A percentile compares a stretch with the other conserved stretches of the same genome.
These are phyloP conservation scores for Heritiera littoralis DNA, from an alignment of 345 rosid genomes.

Conservation along the genomic window DNA sequence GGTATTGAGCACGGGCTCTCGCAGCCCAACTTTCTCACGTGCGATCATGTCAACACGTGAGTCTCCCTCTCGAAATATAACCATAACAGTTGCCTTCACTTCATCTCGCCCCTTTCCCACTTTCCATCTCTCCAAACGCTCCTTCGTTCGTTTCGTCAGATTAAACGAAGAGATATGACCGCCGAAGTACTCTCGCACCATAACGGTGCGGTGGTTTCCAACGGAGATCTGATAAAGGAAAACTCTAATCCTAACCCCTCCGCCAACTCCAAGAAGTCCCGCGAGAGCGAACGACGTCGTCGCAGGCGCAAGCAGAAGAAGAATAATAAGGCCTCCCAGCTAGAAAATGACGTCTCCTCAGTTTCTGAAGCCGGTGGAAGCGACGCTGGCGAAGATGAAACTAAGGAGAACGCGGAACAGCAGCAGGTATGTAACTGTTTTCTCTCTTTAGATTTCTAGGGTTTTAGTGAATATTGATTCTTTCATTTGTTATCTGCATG, in stretches of 20 bases:
- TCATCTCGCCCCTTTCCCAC: not conserved
- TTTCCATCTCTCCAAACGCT: not conserved
- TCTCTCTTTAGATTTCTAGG: constrained; percentile 29
- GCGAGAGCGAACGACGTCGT: constrained; percentile 90
- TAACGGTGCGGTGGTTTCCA: constrained; percentile 40
- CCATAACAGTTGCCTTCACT: not conserved
- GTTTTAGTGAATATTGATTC: constrained; percentile 21
- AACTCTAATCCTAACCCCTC: constrained; percentile 29
- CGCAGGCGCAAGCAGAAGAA: constrained; percentile 99
- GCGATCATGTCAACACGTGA: not conserved
- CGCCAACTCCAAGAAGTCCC: constrained; percentile 55
- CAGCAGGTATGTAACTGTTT: constrained; percentile 44
- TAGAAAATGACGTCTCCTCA: not conserved
- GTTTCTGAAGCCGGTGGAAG: constrained; percentile 35
- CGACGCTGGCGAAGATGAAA: constrained; percentile 44
- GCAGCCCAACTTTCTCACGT: constrained; percentile 3
- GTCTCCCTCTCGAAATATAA: not conserved
- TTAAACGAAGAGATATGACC: constrained; percentile 38
- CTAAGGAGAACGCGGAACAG: constrained; percentile 55
- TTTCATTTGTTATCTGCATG: not conserved
- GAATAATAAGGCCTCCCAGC: constrained; percentile 46
- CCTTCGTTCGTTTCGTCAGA: not conserved
- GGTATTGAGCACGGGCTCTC: too few relatives aligned
- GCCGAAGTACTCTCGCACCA: constrained; percentile 49
- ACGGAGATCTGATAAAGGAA: constrained; percentile 46